Percentiles rank a stretch among this genome's conserved stretches.
These are phyloP conservation scores for Anastatica hierochuntica DNA, from an alignment of 345 rosid genomes.

Conservation along the genomic window DNA sequence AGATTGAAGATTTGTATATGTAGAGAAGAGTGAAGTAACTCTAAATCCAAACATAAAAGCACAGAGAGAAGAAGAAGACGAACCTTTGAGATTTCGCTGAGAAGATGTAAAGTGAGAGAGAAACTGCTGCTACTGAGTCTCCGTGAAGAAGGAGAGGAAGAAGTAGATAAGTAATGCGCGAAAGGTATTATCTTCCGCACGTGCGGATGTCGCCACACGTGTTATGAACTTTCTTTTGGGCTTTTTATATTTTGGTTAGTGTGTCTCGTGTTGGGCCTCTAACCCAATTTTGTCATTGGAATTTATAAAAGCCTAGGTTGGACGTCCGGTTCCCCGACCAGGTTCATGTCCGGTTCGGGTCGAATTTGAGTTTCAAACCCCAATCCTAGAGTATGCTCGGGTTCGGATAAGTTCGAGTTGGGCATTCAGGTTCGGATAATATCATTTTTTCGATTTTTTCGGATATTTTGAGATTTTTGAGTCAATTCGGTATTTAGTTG, in stretches of 20 bases:
- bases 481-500: too few relatives aligned
- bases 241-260: not conserved
- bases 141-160: not conserved
- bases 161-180: not conserved
- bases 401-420: too few relatives aligned
- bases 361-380: too few relatives aligned
- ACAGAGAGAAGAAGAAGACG: not conserved
- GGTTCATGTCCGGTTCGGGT: too few relatives aligned
- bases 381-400: too few relatives aligned
- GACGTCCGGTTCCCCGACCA: too few relatives aligned
- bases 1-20: not conserved
- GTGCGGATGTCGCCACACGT: constrained; percentile 2
- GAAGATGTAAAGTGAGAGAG: constrained; percentile 9
- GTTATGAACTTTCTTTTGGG: not conserved
- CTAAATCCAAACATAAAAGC: not conserved
- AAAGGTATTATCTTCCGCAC: not conserved
- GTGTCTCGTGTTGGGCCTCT: too few relatives aligned
- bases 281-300: too few relatives aligned
- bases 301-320: too few relatives aligned
- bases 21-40: not conserved
- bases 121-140: not conserved
- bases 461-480: too few relatives aligned
- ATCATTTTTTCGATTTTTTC: too few relatives aligned
- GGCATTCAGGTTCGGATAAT: too few relatives aligned
- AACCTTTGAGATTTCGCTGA: constrained; percentile 10